These are phyloP conservation scores for Dactylellina leptospora DNA, from an alignment of 2,329 filamentous ascomycete species.

Conservation along the genomic window DNA sequence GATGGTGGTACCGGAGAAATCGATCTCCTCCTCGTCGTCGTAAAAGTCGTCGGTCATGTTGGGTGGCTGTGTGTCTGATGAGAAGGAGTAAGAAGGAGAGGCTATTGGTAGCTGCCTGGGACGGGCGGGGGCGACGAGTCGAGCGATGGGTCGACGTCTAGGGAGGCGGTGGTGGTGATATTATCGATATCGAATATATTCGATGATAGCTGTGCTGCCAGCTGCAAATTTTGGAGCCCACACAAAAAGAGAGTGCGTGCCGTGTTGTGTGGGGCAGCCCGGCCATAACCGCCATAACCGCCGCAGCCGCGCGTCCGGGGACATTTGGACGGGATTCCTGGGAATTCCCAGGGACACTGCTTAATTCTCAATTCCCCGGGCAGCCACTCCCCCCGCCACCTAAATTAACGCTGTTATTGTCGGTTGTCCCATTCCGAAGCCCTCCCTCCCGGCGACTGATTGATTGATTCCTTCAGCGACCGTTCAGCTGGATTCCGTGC, in stretches of 20 bases:
- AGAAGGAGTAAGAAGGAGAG: background rate
- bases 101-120: background rate
- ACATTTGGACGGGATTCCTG: too few species aligned
- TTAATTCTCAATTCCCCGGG: too few species aligned
- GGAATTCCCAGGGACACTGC: too few species aligned
- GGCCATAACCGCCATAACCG: too few species aligned
- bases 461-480: too few species aligned
- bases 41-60: slow-evolving; percentile 70
- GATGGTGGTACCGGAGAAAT: slow-evolving; percentile 74
- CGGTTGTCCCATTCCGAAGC: too few species aligned
- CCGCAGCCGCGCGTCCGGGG: slow-evolving; percentile 1
- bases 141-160: background rate
- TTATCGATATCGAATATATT: background rate
- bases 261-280: background rate
- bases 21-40: slow-evolving; percentile 90
- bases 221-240: slow-evolving; percentile 41
- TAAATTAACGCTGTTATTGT: too few species aligned
- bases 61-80: background rate
- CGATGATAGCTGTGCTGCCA: background rate
- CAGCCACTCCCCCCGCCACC: too few species aligned
- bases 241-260: slow-evolving; percentile 13
- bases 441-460: too few species aligned
- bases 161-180: too few species aligned
- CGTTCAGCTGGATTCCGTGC: too few species aligned
- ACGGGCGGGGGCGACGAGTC: background rate